Conservation (phyloP, 306 rosid genomes). For the Medicago truncatula region MtrunA17r5.0-ANR NC_053043.1:5863001-5863500, state of each 20-base stretch:
- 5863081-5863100: constrained; percentile 10
- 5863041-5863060: constrained; percentile 81
- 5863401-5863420: too few species aligned
- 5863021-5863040: constrained; percentile 56
- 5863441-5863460: neutral
- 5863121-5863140: constrained; percentile 10
- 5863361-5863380: neutral
- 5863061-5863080: constrained; percentile 36
- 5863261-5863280: neutral
- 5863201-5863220: constrained; percentile 6
- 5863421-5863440: constrained; percentile 15
- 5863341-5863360: neutral
- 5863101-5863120: constrained; percentile 7
- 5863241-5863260: neutral
- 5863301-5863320: neutral
- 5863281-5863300: neutral
- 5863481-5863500: neutral
- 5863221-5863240: neutral
- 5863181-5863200: constrained; percentile 6
- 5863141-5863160: neutral
- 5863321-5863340: neutral
- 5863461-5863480: constrained; percentile 21
- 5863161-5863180: constrained; percentile 14
- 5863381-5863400: neutral
- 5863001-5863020: constrained; percentile 64